Conservation (phyloP, 805 yeast species). For the Ogataea dorogensis region DNA sequence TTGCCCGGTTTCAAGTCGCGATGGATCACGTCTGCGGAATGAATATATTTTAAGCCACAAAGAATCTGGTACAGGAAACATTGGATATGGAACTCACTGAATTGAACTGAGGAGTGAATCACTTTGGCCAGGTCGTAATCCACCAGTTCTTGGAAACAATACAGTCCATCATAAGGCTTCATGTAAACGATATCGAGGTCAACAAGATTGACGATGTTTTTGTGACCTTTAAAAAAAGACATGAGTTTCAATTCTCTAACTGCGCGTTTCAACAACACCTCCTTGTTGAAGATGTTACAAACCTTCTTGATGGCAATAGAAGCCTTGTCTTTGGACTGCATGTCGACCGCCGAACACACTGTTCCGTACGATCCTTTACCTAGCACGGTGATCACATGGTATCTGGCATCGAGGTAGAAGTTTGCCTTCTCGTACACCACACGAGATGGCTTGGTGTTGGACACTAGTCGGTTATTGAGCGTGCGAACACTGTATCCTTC, state of each 20-base stretch:
- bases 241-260: constrained; percentile 78
- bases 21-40: constrained; percentile 89
- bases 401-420: constrained; percentile 62
- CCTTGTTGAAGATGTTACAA: constrained; percentile 62
- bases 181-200: constrained; percentile 70
- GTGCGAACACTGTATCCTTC: constrained; percentile 17
- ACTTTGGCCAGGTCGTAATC: constrained; percentile 80
- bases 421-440: constrained; percentile 50
- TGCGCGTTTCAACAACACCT: constrained; percentile 72
- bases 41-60: constrained; percentile 86
- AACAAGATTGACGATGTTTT: constrained; percentile 69
- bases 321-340: constrained; percentile 36
- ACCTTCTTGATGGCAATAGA: constrained; percentile 79
- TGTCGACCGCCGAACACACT: constrained; percentile 72
- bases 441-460: constrained; percentile 17
- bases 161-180: constrained; percentile 78
- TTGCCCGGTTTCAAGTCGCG: constrained; percentile 93
- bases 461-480: constrained; percentile 14
- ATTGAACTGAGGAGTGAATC: constrained; percentile 71
- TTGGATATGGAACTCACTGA: constrained; percentile 82
- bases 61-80: constrained; percentile 75
- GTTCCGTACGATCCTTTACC: constrained; percentile 89
- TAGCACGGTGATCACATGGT: constrained; percentile 53
- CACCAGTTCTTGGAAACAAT: constrained; percentile 82
- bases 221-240: constrained; percentile 83